Base-by-base conservation (phyloP, 2,329 filamentous ascomycete species). In the Colletotrichum sp. region DNA sequence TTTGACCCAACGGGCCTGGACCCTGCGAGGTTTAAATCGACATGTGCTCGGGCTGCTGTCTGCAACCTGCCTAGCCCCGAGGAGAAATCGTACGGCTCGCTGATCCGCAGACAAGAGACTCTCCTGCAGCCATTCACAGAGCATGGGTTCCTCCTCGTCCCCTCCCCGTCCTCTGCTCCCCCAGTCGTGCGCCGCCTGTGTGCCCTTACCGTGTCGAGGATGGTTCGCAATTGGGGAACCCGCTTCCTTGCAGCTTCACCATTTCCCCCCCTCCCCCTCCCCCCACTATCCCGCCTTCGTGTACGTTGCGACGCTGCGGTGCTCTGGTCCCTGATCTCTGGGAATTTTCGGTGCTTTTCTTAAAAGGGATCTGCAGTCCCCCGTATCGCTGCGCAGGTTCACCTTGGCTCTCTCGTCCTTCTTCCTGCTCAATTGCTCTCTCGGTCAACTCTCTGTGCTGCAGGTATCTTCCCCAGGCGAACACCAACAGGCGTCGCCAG, bases 251-350 rank as follows among this genome's bases (percentile, higher is more conserved):
- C 73, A 75, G 70, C 71, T 64, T 61, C 26, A n/a, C 52, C 24
- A 26, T 24, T 28, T 18, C 39, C 48, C 61, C 61, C 63, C 36
- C 26, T 60, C 24, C 73, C 55, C 68, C 61, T 18, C 55, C 68
- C 57, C 69, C 68, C 69, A 64, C 65, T 26, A 39, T 68, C 43
- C 57, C 43, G 43, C 34, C 52, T n/a, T 65, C 43, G 36, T 55
- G 39, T 34, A 9, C 57, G 63, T 55, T 74, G 65, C 64, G 24
- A 76, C 74, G 64, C 74, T 75, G 73, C 73, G 67, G 59, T 65
- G 70, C 61, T 39, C 59, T 65, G 65, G 74, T 76, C 70, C 74
- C 74, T 66, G 74, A 76, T 74, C 59, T 66, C 59, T 65, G 74
- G 74, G 59, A 74, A 64, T 68, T 67, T 36, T 30, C 66, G 8